These are phyloP conservation scores for Amaranthus cruentus DNA, from an alignment of 148 eudicot genomes.

Conservation along the genomic window DNA sequence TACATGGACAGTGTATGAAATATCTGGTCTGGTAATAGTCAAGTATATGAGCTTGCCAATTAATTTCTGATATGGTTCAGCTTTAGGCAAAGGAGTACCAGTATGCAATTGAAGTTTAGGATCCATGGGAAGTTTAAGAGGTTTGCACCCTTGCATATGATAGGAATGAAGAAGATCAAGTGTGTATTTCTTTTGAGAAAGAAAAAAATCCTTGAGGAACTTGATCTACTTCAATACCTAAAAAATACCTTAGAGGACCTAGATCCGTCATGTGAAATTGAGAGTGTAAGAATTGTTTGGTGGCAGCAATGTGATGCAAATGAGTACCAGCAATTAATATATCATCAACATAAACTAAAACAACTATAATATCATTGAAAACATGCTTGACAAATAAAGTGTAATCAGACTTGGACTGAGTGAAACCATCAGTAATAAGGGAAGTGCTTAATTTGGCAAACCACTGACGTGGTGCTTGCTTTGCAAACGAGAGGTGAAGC, in stretches of 20 bases:
- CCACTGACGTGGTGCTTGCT: conserved; percentile 11
- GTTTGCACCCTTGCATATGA: neutral
- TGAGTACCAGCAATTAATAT: neutral
- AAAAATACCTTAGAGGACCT: conserved; percentile 8
- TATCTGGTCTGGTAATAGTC: neutral
- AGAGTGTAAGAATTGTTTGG: neutral
- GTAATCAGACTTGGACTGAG: conserved; percentile 3
- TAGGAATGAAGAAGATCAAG: neutral
- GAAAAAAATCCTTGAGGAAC: neutral
- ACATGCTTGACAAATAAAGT: neutral
- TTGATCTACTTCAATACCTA: conserved; percentile 14
- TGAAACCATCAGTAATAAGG: neutral
- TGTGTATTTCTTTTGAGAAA: conserved; percentile 7
- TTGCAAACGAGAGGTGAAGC: neutral
- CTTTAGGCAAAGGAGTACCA: neutral
- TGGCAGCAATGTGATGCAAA: accelerated
- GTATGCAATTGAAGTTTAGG: neutral
- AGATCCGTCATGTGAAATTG: conserved; percentile 15
- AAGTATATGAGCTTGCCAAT: neutral
- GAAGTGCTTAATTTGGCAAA: conserved; percentile 1
- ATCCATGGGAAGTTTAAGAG: neutral
- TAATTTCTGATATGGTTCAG: neutral
- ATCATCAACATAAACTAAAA: conserved; percentile 13
- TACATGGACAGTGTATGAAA: neutral
- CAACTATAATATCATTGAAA: neutral